Base-by-base conservation (phyloP, 2,329 filamentous ascomycete genomes). In the Tolypocladium paradoxum region DNA sequence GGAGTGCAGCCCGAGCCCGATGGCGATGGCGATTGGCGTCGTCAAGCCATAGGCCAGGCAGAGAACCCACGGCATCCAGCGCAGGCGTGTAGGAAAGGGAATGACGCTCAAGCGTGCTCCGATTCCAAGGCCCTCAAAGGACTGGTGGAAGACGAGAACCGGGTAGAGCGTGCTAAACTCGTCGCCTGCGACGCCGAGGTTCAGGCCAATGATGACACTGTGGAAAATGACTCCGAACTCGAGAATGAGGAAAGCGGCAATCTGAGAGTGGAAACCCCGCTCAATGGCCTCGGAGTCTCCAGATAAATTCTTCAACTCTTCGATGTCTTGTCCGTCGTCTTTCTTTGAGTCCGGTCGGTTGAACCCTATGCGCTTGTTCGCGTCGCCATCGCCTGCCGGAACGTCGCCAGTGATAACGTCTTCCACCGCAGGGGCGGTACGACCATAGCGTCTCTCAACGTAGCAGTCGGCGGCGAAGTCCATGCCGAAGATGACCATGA, bases 161-260 rank as follows among this genome's bases (percentile, higher is more conserved):
- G 77, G 75, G 62, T 82, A 82, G 2, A 84, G 70, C 0, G 78
- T 76, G 34, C 69, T 64, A 66, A 84, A 84, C 48, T 83, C 80
- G 0, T 73, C 65, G 27, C 78, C 76, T 2, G 76, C 73, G n/a
- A 82, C 79, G 18, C 78, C 82, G 11, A 84, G 69, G 51, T 81
- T 84, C 51, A 84, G 72, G 2, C 81, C 81, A 55, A 84, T 83
- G 62, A 84, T 81, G 49, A 84, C 75, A 4, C 76, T 81, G 68
- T 84, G 81, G 68, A 84, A 83, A 52, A 84, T 76, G 56, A 84
- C 76, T 55, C 81, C 81, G 59, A 75, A 83, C 63, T 83, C 81
- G 27, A 81, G 73, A 53, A 74, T 70, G n/a, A 73, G 57, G 53
- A 74, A 73, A 0, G 73, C 72, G 3, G 70, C 69, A 29, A 76